phyloP scores from a whole-genome alignment of 2,329 filamentous ascomycete genomes.

The Hortaea werneckii region DNA sequence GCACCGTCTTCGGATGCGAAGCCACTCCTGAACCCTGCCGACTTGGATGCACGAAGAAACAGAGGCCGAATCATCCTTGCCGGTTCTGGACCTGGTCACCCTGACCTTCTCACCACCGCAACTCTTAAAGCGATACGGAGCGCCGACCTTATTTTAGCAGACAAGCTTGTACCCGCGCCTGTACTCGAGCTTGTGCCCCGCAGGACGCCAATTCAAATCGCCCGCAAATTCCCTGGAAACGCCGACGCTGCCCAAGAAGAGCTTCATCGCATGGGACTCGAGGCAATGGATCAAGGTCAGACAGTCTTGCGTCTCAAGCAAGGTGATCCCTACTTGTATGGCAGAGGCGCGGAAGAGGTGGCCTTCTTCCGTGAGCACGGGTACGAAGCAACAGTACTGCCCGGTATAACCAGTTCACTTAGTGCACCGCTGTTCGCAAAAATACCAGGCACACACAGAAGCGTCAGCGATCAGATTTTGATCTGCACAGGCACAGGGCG shows the following conservation, averaged over 20 bases:
- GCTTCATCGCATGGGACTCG: conserved; percentile 66
- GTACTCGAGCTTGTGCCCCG: conserved; percentile 86
- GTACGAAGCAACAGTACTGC: conserved; percentile 59
- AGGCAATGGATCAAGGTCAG: conserved; percentile 57
- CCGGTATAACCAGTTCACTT: conserved; percentile 81
- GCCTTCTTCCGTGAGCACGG: conserved; percentile 69
- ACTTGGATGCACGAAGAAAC: conserved; percentile 23
- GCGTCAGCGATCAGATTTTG: conserved; percentile 82
- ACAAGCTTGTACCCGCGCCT: conserved; percentile 74
- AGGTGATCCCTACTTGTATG: conserved; percentile 93
- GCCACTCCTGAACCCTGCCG: conserved; percentile 17
- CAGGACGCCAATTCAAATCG: conserved; percentile 79
- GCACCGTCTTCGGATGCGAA: conserved; percentile 22
- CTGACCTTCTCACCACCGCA: conserved; percentile 76
- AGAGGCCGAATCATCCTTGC: conserved; percentile 73
- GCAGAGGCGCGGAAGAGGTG: conserved; percentile 86
- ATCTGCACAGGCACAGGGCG: conserved; percentile 95
- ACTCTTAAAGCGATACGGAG: conserved; percentile 65
- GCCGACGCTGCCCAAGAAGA: conserved; percentile 89
- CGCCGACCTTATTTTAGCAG: conserved; percentile 71
- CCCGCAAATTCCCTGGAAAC: conserved; percentile 95
- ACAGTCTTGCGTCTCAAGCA: conserved; percentile 87
- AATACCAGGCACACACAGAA: conserved; percentile 80
- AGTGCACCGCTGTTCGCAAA: conserved; percentile 79
- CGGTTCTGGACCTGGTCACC: conserved; percentile 85